These are phyloP conservation scores for Penicillium argentinense DNA, from an alignment of 495 filamentous ascomycete genomes.

Conservation along the genomic window DNA sequence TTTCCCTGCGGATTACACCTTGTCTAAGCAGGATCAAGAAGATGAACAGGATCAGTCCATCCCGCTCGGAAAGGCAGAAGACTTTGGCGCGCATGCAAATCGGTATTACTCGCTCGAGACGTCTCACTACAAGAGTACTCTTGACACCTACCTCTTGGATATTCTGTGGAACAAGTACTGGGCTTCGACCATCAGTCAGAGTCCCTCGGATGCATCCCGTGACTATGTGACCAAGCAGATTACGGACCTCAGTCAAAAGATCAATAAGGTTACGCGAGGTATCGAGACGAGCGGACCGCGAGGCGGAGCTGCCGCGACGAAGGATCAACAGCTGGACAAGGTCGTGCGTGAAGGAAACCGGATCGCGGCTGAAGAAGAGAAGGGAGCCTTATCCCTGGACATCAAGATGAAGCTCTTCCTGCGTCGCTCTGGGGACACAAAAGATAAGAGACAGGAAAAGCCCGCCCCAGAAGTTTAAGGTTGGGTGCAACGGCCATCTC, in stretches of 20 bases:
- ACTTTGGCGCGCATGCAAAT: slow-evolving; percentile 90
- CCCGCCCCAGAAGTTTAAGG: slow-evolving; percentile 11
- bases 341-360: slow-evolving; percentile 76
- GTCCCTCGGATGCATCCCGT: slow-evolving; percentile 86
- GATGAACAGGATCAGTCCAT: slow-evolving; percentile 63
- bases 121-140: slow-evolving; percentile 86
- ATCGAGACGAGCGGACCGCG: slow-evolving; percentile 43
- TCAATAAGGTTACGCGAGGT: slow-evolving; percentile 58
- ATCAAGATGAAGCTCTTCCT: slow-evolving; percentile 87
- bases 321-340: slow-evolving; percentile 73
- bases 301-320: slow-evolving; percentile 23
- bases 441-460: slow-evolving; percentile 42
- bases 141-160: slow-evolving; percentile 82
- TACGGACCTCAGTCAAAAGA: slow-evolving; percentile 78
- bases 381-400: slow-evolving; percentile 76
- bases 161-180: slow-evolving; percentile 99
- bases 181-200: slow-evolving; percentile 97
- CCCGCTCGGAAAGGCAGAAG: slow-evolving; percentile 86
- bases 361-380: slow-evolving; percentile 82
- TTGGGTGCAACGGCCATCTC: background rate
- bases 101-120: slow-evolving; percentile 91
- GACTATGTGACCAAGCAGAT: slow-evolving; percentile 94
- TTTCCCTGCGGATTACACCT: slow-evolving; percentile 74
- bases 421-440: too few species aligned
- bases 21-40: slow-evolving; percentile 43